phyloP scores from a whole-genome alignment of 2,329 filamentous ascomycete genomes.

The Alternaria hordeiaustralica region DNA sequence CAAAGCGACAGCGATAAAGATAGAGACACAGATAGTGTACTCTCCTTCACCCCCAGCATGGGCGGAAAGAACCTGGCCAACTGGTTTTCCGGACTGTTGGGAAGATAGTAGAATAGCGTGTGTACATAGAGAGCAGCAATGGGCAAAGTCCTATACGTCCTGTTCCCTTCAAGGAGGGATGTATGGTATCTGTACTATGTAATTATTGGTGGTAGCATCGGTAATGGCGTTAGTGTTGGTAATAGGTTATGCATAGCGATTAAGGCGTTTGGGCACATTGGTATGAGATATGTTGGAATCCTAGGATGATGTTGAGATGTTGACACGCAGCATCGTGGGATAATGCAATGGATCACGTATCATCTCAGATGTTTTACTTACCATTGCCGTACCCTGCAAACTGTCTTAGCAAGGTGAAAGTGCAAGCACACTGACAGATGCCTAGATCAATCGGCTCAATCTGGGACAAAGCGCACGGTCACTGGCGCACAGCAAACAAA shows the following conservation, averaged over 20 bases:
- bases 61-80: slow-evolving; percentile 38
- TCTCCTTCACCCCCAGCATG: slow-evolving; percentile 34
- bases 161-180: not conserved
- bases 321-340: not conserved
- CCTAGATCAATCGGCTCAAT: not conserved
- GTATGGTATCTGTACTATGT: not conserved
- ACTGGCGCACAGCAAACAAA: not conserved
- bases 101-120: slow-evolving; percentile 6
- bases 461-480: not conserved
- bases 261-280: not conserved
- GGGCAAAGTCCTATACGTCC: not conserved
- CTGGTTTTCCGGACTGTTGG: slow-evolving; percentile 44
- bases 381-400: not conserved
- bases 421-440: not conserved
- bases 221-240: not conserved
- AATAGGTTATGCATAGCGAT: slow-evolving; percentile 7
- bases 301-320: not conserved
- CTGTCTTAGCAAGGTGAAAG: not conserved
- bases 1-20: slow-evolving; percentile 5
- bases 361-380: not conserved
- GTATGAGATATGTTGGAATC: not conserved
- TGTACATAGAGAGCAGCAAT: not conserved
- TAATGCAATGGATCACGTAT: not conserved
- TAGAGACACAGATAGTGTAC: slow-evolving; percentile 24
- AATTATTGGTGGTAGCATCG: not conserved